Evolutionary conservation across 1,139 yeast species (phyloP).

Genomic region (Saccharomycopsis phalli): DNA sequence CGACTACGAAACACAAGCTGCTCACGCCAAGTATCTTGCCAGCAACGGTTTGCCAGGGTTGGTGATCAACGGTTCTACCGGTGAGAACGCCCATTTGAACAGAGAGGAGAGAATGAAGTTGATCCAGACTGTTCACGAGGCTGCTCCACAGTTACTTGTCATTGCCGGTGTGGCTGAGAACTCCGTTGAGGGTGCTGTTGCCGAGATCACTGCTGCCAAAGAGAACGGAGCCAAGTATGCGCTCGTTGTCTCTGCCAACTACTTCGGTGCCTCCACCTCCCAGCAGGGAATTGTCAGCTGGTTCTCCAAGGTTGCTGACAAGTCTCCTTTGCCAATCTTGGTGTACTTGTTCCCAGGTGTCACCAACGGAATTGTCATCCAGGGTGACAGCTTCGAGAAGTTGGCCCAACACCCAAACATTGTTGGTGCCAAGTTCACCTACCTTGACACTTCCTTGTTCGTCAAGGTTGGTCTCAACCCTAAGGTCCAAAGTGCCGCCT

Average conservation of each 20-base stretch:
- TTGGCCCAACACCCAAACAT: slow-evolving; percentile 36
- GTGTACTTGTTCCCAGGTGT: slow-evolving; percentile 46
- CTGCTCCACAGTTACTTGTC: slow-evolving; percentile 33
- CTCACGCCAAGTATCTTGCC: slow-evolving; percentile 30
- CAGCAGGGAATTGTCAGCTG: slow-evolving; percentile 38
- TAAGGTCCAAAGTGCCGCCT: slow-evolving; percentile 24
- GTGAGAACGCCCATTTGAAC: slow-evolving; percentile 40
- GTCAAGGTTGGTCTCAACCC: slow-evolving; percentile 30
- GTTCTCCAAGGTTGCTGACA: slow-evolving; percentile 38
- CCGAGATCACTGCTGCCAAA: slow-evolving; percentile 31
- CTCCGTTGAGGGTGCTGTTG: slow-evolving; percentile 34
- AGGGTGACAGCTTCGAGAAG: slow-evolving; percentile 28
- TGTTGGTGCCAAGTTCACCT: slow-evolving; percentile 41
- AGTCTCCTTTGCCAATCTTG: slow-evolving; percentile 36
- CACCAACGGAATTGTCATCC: slow-evolving; percentile 30
- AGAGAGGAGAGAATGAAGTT: slow-evolving; percentile 33
- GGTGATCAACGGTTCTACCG: slow-evolving; percentile 34
- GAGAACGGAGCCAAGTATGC: slow-evolving; percentile 38
- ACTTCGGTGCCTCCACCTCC: slow-evolving; percentile 35
- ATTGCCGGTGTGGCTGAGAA: slow-evolving; percentile 40
- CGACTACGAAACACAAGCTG: slow-evolving; percentile 30
- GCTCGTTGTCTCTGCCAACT: slow-evolving; percentile 38
- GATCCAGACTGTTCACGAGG: slow-evolving; percentile 30
- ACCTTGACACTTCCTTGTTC: slow-evolving; percentile 35
- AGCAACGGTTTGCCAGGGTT: slow-evolving; percentile 31